These are phyloP conservation scores for Cercospora sp. DNA, from an alignment of 2,329 filamentous ascomycete genomes.

Conservation along the genomic window DNA sequence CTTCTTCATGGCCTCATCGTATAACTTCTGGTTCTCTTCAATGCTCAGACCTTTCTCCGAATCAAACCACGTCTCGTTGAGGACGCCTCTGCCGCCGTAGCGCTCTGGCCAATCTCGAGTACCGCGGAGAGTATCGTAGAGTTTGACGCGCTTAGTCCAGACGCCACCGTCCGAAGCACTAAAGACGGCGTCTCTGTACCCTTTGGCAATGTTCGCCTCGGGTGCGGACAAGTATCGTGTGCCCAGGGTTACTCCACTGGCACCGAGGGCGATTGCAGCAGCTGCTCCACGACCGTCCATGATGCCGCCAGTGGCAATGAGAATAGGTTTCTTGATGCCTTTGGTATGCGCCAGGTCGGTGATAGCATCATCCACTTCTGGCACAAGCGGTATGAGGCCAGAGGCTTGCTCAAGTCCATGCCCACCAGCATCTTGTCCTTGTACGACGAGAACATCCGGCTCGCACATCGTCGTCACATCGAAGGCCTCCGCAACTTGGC, in stretches of 20 bases:
- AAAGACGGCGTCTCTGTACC: constrained; percentile 52
- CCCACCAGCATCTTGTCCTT: constrained; percentile 65
- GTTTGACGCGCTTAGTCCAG: constrained; percentile 51
- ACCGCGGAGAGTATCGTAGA: constrained; percentile 57
- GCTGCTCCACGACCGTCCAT: constrained; percentile 57
- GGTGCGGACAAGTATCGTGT: constrained; percentile 61
- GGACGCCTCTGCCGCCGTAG: constrained; percentile 60
- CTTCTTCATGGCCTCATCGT: constrained; percentile 51
- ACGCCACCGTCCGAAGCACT: constrained; percentile 52
- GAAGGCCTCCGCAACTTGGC: constrained; percentile 58
- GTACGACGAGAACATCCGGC: constrained; percentile 61
- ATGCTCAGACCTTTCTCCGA: constrained; percentile 42
- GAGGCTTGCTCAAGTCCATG: constrained; percentile 59
- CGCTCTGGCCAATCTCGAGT: constrained; percentile 59
- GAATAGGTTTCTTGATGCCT: constrained; percentile 30
- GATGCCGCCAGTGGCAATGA: constrained; percentile 63
- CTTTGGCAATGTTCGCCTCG: constrained; percentile 50
- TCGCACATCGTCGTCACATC: constrained; percentile 50
- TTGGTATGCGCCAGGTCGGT: constrained; percentile 24
- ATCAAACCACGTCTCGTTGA: constrained; percentile 56
- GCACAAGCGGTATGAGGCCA: constrained; percentile 58
- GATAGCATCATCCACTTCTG: constrained; percentile 57
- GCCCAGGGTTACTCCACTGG: constrained; percentile 58
- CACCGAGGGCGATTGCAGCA: constrained; percentile 57
- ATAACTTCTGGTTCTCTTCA: constrained; percentile 48